Evolutionary conservation across 371 early-diverging fungal species (phyloP).

Genomic region (Haplosporangium sp.): DNA sequence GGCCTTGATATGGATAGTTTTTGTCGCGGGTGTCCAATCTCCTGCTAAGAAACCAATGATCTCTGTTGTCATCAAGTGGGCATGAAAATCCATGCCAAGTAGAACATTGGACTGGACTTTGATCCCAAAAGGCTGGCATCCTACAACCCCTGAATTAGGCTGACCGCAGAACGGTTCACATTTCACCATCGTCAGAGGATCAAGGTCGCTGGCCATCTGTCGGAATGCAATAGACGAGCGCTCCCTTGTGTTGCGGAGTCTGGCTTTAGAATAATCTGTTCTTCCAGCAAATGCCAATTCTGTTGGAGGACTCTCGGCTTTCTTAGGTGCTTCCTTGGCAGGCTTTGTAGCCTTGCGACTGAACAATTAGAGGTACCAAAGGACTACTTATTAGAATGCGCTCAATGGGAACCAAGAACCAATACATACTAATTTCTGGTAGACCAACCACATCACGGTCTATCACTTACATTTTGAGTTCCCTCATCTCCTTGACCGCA

Average conservation of each 20-base stretch:
- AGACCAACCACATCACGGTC: neutral
- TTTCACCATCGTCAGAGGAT: slow-evolving; percentile 85
- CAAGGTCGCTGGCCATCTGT: slow-evolving; percentile 60
- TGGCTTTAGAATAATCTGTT: slow-evolving; percentile 61
- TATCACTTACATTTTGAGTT: slow-evolving; percentile 32
- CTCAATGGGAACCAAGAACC: neutral
- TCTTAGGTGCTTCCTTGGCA: slow-evolving; percentile 19
- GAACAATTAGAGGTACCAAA: neutral
- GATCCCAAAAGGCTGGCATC: slow-evolving; percentile 83
- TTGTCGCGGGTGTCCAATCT: slow-evolving; percentile 68
- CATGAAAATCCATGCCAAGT: slow-evolving; percentile 89
- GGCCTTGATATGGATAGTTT: slow-evolving; percentile 63
- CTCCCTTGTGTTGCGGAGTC: slow-evolving; percentile 55
- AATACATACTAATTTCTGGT: neutral
- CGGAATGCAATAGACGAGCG: slow-evolving; percentile 42
- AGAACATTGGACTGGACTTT: slow-evolving; percentile 80
- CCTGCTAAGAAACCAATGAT: slow-evolving; percentile 91
- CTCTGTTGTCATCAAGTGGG: slow-evolving; percentile 87
- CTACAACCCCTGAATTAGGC: slow-evolving; percentile 72
- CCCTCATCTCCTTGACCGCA: slow-evolving; percentile 45
- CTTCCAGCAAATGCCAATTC: slow-evolving; percentile 54
- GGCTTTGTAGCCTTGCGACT: slow-evolving; percentile 33
- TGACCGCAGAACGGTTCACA: slow-evolving; percentile 80
- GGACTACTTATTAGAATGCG: neutral
- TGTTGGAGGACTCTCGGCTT: slow-evolving; percentile 17